Base-by-base conservation (phyloP, 768 basidiomycete species). In the Xerocomellus amylosporus region DNA sequence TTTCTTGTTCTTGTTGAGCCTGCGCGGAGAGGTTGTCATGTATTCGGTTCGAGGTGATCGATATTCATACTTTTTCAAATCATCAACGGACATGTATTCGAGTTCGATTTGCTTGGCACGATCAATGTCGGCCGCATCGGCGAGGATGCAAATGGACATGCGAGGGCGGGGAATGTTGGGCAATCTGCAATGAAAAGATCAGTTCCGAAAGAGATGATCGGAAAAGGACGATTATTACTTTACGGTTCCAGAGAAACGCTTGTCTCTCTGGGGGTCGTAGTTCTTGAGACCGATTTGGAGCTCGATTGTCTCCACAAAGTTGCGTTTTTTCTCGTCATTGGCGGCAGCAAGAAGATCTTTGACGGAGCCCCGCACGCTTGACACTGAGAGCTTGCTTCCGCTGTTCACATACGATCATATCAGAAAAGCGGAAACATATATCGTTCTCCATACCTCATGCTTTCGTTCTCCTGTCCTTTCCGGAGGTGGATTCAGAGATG, bases 1-100 rank as follows among this genome's bases (percentile, higher is more conserved):
- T 79, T 99, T 99, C 83, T 99, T 98, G 85, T 98, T 99, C 81
- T 97, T 96, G 88, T 96, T 97, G 61, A 98, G 84, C 77, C 90
- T 93, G 44, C 17, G 22, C n/a, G n/a, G 17, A 43, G 13, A 19
- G 44, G 53, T 55, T 8, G 61, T 39, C 38, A 52, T 9, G 30
- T 20, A 15, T 49, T 30, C 14, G 12, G 13, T 45, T 24, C 4
- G 5, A n/a, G 28, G 36, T 13, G 26, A 47, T 45, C 10, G n/a
- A 43, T 8, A 0, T 15, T 70, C 81, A 36, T 69, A 94, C 94
- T 99, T 99, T 78, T 99, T 98, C 77, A 98, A 81, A 77, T 99
- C 97, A 66, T 98, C 97, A 63, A 98, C 97, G 61, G 93, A 95
- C 94, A 96, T 97, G 81, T 98, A 97, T 73, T 95, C 94, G 64